Evolutionary conservation across 2,329 filamentous ascomycete species (phyloP), one percentile per base, ranked within the genome.

Genomic region (Cladorrhinum sp.): DNA sequence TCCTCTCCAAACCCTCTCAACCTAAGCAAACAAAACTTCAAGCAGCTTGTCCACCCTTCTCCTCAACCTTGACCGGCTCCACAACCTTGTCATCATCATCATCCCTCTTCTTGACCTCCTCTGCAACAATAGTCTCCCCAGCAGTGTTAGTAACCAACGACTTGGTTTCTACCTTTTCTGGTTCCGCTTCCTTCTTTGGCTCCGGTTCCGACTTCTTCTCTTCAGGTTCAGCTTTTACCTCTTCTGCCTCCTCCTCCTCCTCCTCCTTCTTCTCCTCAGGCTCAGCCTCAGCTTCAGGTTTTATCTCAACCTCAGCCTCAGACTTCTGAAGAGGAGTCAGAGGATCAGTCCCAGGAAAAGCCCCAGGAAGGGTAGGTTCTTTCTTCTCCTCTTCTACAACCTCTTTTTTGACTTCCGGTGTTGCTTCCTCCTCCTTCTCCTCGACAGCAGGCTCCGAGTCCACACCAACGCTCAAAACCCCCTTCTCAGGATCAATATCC

Each of bases 401-500:
- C 49, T 10, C 54, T 46, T 28, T 21, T 10, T 28, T 42, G 36
- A 36, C 20, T 23, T 60, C 20, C 5, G 26, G 4, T 21, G 12
- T 16, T 4, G 33, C 6, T 24, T 24, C 9, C 52, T 18, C 23
- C 50, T 46, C 30, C 12, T 39, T 39, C 28, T 30, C 26, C 26
- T 28, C 26, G 2, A 55, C 58, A 28, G 54, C 58, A 26, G 26
- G 26, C 14, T 57, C 62, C 46, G 73, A 62, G n/a, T n/a, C n/a
- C n/a, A n/a, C n/a, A n/a, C 66, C 72, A 21, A 79, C 72, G 7
- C 76, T 73, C 59, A 84, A 67, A 7, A 75, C 73, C 28, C 81
- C 78, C 64, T 80, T 76, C 23, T 84, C 77, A 8, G 78, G 74
- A 49, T 82, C 79, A 59, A 86, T 80, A 56, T 80, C 81, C 73